Percentiles rank a stretch among this genome's conserved stretches.
These are phyloP conservation scores for Acacia concinna DNA, from an alignment of 331 rosid genomes.

Conservation along the genomic window DNA sequence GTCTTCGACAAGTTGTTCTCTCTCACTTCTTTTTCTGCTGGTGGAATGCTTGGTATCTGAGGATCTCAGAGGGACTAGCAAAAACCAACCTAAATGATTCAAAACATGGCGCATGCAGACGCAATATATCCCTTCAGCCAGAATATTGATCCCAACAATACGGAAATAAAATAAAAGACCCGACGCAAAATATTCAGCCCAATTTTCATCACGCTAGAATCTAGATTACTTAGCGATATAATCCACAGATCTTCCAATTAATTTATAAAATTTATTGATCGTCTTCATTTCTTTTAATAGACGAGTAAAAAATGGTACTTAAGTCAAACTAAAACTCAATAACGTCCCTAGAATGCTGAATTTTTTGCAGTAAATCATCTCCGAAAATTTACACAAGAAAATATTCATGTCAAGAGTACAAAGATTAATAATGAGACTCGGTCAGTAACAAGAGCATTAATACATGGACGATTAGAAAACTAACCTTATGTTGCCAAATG, in stretches of 20 bases:
- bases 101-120: background rate
- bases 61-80: background rate
- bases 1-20: background rate
- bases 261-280: background rate
- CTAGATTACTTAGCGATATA: background rate
- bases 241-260: background rate
- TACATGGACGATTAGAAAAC: background rate
- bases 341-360: background rate
- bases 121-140: background rate
- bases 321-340: background rate
- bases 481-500: slow-evolving; percentile 85
- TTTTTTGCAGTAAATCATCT: background rate
- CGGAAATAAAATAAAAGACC: background rate
- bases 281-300: background rate
- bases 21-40: background rate
- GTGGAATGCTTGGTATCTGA: background rate
- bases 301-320: background rate
- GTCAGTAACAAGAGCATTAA: background rate
- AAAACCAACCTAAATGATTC: background rate
- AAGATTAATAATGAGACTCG: background rate
- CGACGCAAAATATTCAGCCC: background rate
- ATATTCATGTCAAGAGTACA: background rate
- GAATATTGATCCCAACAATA: too few species aligned
- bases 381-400: background rate
- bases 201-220: background rate